Conservation (phyloP, 73 alveolate species). For the Blepharisma stoltei region DNA sequence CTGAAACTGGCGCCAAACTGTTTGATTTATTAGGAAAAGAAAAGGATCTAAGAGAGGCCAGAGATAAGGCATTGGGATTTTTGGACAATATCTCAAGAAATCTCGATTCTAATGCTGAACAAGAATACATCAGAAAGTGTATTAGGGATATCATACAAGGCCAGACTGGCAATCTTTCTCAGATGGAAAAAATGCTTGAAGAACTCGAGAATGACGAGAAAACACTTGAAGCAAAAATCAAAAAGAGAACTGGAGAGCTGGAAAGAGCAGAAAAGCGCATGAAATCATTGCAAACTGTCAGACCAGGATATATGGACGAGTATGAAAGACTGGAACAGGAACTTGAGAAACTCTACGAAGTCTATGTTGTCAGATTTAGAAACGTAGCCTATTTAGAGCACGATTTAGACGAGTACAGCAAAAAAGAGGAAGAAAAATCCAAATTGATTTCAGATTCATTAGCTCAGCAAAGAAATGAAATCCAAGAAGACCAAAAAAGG, state of each 20-base stretch:
- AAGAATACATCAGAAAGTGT: constrained; percentile 74
- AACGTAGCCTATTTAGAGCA: constrained; percentile 94
- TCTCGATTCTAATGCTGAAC: constrained; percentile 37
- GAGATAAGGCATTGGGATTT: constrained; percentile 92
- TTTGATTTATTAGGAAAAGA: constrained; percentile 94
- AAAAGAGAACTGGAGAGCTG: constrained; percentile 78
- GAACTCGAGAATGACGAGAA: constrained; percentile 80
- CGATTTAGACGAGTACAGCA: constrained; percentile 75
- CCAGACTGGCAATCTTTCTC: constrained; percentile 78
- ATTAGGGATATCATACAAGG: constrained; percentile 74
- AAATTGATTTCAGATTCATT: not conserved
- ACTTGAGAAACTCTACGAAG: constrained; percentile 67
- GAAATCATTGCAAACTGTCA: constrained; percentile 75
- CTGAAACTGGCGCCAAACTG: constrained; percentile 89
- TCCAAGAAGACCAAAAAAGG: not conserved
- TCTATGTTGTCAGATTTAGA: constrained; percentile 92
- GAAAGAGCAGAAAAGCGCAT: constrained; percentile 92
- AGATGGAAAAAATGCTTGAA: constrained; percentile 82
- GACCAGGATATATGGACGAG: constrained; percentile 86
- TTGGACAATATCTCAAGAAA: constrained; percentile 44
- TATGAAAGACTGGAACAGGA: constrained; percentile 69
- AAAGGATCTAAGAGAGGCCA: constrained; percentile 84
- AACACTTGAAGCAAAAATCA: constrained; percentile 79
- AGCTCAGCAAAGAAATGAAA: not conserved
- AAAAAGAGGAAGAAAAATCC: constrained; percentile 46